Percentiles rank a stretch among this genome's conserved stretches.
These are phyloP conservation scores for Decorospora gaudefroyi DNA, from an alignment of 2,329 filamentous ascomycete species.

Conservation along the genomic window DNA sequence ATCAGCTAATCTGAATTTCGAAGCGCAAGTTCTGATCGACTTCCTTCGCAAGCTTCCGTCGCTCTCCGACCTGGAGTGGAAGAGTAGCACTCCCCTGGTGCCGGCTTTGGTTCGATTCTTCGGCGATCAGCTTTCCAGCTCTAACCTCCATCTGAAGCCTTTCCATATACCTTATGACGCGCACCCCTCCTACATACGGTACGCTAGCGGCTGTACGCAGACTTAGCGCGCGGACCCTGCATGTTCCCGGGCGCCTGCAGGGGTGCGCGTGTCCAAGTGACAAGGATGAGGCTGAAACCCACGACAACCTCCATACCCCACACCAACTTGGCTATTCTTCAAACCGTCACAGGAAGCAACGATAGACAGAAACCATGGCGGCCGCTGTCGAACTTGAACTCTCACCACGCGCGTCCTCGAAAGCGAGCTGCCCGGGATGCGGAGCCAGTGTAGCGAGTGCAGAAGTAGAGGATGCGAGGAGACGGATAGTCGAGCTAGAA, in stretches of 20 bases:
- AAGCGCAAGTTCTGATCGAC: too few species aligned
- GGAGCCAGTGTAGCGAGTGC: constrained; percentile 28
- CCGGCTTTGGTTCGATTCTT: too few species aligned
- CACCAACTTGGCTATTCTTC: constrained; percentile 3
- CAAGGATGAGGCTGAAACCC: constrained; percentile 13
- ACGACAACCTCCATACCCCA: constrained; percentile 7
- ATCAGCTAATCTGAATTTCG: too few species aligned
- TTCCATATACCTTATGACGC: too few species aligned
- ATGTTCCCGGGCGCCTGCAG: constrained; percentile 5
- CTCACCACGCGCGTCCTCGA: constrained; percentile 27
- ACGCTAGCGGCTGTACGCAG: too few species aligned
- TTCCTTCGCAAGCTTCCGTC: too few species aligned
- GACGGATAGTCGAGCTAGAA: constrained; percentile 62
- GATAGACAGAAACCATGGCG: constrained; percentile 21
- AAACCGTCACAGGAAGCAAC: not conserved
- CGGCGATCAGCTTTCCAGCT: too few species aligned
- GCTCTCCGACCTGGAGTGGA: too few species aligned
- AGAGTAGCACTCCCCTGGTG: too few species aligned
- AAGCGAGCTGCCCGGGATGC: constrained; percentile 40
- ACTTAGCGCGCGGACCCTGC: constrained; percentile 17
- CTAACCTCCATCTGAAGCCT: too few species aligned
- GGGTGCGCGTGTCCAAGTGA: constrained; percentile 3
- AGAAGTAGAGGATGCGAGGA: constrained; percentile 28
- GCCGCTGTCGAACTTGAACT: constrained; percentile 20
- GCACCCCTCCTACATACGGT: too few species aligned